These are phyloP conservation scores for Rhizoclosmatium sp. DNA, from an alignment of 192 early-diverging fungal species.

Conservation along the genomic window DNA sequence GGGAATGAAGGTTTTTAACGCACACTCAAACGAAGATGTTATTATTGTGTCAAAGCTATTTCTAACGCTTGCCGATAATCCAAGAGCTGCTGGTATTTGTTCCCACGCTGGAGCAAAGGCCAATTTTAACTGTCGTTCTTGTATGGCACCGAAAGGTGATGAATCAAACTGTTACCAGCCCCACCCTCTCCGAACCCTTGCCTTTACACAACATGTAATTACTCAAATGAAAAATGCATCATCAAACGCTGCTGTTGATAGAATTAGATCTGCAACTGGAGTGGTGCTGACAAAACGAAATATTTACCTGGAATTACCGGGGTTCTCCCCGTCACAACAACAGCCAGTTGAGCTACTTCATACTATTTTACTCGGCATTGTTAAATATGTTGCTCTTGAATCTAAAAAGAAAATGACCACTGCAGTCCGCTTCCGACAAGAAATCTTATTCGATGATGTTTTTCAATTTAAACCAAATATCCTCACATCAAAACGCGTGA, in stretches of 20 bases:
- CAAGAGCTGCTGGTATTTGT: neutral
- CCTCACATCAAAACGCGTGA: neutral
- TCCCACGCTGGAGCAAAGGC: neutral
- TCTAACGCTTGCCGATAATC: neutral
- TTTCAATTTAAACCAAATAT: neutral
- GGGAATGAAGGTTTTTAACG: slow-evolving; percentile 4
- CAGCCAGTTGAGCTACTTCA: neutral
- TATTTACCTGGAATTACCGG: neutral
- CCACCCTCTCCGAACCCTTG: neutral
- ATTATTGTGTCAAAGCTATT: neutral
- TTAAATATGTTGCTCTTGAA: neutral
- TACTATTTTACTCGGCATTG: neutral
- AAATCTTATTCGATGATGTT: neutral
- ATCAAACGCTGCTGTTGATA: neutral
- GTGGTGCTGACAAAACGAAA: neutral
- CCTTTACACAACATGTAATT: neutral
- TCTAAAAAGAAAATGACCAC: neutral
- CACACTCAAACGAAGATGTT: neutral
- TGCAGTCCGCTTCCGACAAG: neutral
- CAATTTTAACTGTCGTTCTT: neutral
- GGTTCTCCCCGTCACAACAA: neutral
- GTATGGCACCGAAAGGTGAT: neutral
- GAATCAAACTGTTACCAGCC: too few relatives aligned
- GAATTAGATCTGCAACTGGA: neutral
- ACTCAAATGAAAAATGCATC: neutral